These are phyloP conservation scores for Ambrosiella cleistominuta DNA, from an alignment of 2,329 filamentous ascomycete species.

Conservation along the genomic window DNA sequence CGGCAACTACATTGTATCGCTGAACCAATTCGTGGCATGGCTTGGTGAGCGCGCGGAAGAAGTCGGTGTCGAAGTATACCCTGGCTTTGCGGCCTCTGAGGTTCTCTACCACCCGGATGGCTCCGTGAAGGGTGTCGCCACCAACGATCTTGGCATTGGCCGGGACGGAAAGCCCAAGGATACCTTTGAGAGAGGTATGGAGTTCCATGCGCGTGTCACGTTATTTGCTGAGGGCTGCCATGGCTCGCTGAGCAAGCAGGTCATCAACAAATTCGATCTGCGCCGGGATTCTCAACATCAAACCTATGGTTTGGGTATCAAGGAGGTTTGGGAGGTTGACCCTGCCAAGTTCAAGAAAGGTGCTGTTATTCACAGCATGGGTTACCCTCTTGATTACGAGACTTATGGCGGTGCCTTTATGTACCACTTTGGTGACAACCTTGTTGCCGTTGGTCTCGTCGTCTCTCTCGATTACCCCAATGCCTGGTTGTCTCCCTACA, in stretches of 20 bases:
- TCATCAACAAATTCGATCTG: slow-evolving; percentile 85
- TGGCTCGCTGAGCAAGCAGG: slow-evolving; percentile 84
- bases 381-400: slow-evolving; percentile 72
- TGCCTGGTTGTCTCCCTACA: slow-evolving; percentile 88
- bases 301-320: slow-evolving; percentile 85
- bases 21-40: slow-evolving; percentile 94
- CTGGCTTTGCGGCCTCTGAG: slow-evolving; percentile 88
- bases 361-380: slow-evolving; percentile 74
- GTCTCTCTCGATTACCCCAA: slow-evolving; percentile 91
- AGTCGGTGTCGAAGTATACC: slow-evolving; percentile 85
- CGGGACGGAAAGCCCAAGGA: slow-evolving; percentile 74
- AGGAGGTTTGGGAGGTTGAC: slow-evolving; percentile 94
- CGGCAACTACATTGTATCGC: slow-evolving; percentile 90
- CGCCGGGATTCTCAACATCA: slow-evolving; percentile 79
- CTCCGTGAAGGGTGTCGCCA: slow-evolving; percentile 82
- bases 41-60: slow-evolving; percentile 93
- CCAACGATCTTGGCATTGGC: slow-evolving; percentile 78
- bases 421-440: slow-evolving; percentile 97
- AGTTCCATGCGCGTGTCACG: slow-evolving; percentile 84
- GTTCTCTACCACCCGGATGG: slow-evolving; percentile 75
- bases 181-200: slow-evolving; percentile 90
- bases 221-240: slow-evolving; percentile 92
- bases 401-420: slow-evolving; percentile 98
- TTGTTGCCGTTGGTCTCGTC: slow-evolving; percentile 81
- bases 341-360: slow-evolving; percentile 85